Percentiles rank a stretch among this genome's conserved stretches.
phyloP scores from a whole-genome alignment of 306 rosid species.

The Quercus wislizeni region DNA sequence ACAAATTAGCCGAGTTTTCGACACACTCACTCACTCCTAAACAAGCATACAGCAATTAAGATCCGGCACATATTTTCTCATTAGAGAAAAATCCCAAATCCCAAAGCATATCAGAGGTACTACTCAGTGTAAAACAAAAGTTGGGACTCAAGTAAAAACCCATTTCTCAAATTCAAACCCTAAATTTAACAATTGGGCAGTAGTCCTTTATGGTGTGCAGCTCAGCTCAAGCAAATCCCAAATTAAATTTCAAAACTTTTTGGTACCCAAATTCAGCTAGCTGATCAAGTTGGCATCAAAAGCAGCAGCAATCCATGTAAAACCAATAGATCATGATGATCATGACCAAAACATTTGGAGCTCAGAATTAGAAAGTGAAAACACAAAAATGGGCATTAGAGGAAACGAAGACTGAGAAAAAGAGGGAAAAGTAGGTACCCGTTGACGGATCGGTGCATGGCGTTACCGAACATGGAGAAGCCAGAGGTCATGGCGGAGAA shows the following conservation, averaged over 20 bases:
- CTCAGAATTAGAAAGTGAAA: background rate
- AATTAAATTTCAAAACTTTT: background rate
- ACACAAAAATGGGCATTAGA: background rate
- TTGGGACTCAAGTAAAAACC: background rate
- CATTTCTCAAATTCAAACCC: background rate
- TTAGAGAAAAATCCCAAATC: too few relatives aligned
- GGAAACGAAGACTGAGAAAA: background rate
- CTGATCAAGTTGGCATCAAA: background rate
- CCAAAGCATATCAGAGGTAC: too few relatives aligned
- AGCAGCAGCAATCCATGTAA: background rate
- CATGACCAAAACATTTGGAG: background rate
- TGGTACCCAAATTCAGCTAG: background rate
- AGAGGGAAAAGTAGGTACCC: constrained; percentile 45
- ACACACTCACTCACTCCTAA: background rate
- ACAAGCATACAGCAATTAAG: background rate
- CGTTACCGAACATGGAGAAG: constrained; percentile 63
- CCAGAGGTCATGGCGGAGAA: constrained; percentile 75
- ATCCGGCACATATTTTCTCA: background rate
- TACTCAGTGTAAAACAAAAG: background rate
- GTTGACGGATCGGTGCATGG: constrained; percentile 89
- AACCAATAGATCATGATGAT: background rate
- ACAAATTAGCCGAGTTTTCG: constrained; percentile 21
- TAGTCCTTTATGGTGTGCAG: background rate
- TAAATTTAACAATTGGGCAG: background rate
- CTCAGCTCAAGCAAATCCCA: background rate